Evolutionary conservation across 495 filamentous ascomycete genomes (phyloP).

Genomic region (Entonaema liquescens): DNA sequence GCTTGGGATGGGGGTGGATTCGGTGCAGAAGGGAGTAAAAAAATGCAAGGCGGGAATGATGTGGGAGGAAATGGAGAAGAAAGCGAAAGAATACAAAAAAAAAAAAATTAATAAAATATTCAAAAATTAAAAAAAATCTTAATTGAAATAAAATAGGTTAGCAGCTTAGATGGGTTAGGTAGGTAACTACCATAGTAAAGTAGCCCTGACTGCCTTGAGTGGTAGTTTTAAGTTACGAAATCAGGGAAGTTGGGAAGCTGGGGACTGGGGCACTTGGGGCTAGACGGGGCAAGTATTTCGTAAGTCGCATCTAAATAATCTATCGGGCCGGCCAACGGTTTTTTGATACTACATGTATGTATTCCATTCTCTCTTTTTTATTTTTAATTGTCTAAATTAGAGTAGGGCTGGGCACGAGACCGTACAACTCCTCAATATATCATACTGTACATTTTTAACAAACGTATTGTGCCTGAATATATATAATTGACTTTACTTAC

Average conservation of each 20-base stretch:
- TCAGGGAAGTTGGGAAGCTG: slow-evolving; percentile 12
- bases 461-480: not conserved
- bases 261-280: slow-evolving; percentile 7
- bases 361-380: slow-evolving; percentile 13
- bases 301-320: slow-evolving; percentile 22
- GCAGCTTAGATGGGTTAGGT: slow-evolving; percentile 2
- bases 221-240: not conserved
- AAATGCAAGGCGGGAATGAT: slow-evolving; percentile 23
- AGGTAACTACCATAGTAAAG: not conserved
- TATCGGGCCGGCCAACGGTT: slow-evolving; percentile 34
- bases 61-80: slow-evolving; percentile 9
- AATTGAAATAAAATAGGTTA: slow-evolving; percentile 21
- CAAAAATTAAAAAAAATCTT: slow-evolving; percentile 8
- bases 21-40: slow-evolving; percentile 22
- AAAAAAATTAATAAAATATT: not conserved
- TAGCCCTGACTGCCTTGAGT: too few species aligned
- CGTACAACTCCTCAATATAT: not conserved
- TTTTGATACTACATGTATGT: too few species aligned
- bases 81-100: slow-evolving; percentile 8
- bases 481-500: not conserved
- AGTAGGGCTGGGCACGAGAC: slow-evolving; percentile 32
- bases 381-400: slow-evolving; percentile 32
- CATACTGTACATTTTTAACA: not conserved
- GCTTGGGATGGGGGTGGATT: slow-evolving; percentile 38
- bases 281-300: slow-evolving; percentile 27